Conservation (phyloP, 345 rosid genomes). For the Populus simonii region DNA sequence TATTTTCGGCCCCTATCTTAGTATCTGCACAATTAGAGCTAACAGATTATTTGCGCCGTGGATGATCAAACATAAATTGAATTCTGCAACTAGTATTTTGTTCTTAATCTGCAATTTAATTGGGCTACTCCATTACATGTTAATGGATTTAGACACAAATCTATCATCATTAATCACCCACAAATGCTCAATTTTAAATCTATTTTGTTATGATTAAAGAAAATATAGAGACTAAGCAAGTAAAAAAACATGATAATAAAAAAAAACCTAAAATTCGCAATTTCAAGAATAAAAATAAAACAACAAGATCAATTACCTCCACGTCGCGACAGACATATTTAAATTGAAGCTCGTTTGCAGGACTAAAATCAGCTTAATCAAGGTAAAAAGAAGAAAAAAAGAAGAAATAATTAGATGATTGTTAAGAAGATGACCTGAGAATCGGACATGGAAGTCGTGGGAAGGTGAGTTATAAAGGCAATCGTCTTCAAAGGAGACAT, state of each 20-base stretch:
- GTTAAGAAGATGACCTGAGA: constrained; percentile 35
- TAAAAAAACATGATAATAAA: too few species aligned
- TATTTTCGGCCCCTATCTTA: constrained; percentile 32
- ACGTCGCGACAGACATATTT: background rate
- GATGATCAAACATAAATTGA: background rate
- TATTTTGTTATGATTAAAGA: background rate
- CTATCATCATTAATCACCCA: background rate
- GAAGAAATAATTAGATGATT: background rate
- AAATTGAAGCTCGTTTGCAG: background rate
- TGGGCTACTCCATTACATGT: background rate
- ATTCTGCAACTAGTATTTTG: background rate
- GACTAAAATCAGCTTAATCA: background rate
- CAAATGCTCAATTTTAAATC: background rate
- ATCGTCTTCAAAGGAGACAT: constrained; percentile 81
- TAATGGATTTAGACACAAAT: background rate
- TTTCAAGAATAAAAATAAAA: too few species aligned
- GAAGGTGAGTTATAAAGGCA: constrained; percentile 57
- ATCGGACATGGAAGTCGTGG: constrained; percentile 19
- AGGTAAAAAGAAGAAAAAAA: background rate
- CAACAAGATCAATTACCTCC: background rate
- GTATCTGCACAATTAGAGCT: constrained; percentile 34
- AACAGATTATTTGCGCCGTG: background rate
- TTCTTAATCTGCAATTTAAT: background rate
- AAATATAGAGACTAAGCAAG: background rate
- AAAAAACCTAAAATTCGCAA: background rate